phyloP scores from a whole-genome alignment of 345 rosid species.

The Aquilaria malaccensis region DNA sequence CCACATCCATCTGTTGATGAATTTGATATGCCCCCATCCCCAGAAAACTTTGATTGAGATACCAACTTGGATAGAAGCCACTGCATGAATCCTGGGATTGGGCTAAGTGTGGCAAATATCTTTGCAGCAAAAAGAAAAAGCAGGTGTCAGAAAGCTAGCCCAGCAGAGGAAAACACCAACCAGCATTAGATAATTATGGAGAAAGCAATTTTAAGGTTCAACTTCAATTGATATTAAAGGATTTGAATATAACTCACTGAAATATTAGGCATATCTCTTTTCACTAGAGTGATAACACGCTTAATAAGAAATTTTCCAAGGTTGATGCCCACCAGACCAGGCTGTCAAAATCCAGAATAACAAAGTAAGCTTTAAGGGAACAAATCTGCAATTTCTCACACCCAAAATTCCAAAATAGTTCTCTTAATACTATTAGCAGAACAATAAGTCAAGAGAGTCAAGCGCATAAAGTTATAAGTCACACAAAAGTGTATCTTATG shows the following conservation, averaged over 20 bases:
- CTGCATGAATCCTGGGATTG: slow-evolving; percentile 85
- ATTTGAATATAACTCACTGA: slow-evolving; percentile 46
- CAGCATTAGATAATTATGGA: background rate
- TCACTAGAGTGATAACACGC: slow-evolving; percentile 78
- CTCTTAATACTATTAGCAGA: background rate
- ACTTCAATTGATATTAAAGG: background rate
- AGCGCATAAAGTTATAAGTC: background rate
- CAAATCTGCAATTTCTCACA: background rate
- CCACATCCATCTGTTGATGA: slow-evolving; percentile 32
- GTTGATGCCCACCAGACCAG: slow-evolving; percentile 96
- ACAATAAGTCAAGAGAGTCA: background rate
- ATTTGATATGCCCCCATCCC: slow-evolving; percentile 24
- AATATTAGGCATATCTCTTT: slow-evolving; percentile 82
- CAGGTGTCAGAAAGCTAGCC: slow-evolving; percentile 5
- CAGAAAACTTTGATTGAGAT: slow-evolving; percentile 63
- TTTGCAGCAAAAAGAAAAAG: slow-evolving; percentile 17
- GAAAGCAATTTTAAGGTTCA: background rate
- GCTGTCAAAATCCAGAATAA: slow-evolving; percentile 47
- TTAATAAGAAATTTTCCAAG: slow-evolving; percentile 91
- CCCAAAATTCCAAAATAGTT: too few relatives aligned
- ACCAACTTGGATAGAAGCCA: slow-evolving; percentile 86
- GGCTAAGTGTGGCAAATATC: slow-evolving; percentile 93
- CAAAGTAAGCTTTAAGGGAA: slow-evolving; percentile 9
- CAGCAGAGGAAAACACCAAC: background rate
- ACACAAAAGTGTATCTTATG: slow-evolving; percentile 2